Evolutionary conservation across 306 rosid species (phyloP).

Genomic region (Castanea crenata): DNA sequence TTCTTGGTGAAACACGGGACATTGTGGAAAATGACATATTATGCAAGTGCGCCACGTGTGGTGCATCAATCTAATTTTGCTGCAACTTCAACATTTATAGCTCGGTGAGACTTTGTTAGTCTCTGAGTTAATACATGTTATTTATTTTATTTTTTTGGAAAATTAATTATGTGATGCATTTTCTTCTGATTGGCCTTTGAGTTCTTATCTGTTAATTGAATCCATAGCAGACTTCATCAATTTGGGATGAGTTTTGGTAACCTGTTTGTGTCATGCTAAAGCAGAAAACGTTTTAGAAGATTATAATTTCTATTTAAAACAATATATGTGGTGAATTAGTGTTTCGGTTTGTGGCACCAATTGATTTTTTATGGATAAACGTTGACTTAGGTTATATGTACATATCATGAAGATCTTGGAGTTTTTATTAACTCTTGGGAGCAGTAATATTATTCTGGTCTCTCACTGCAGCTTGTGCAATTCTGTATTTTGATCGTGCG

Average conservation of each 20-base stretch:
- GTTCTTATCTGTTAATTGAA: background rate
- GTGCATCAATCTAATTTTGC: conserved; percentile 91
- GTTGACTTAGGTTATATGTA: background rate
- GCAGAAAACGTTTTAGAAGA: background rate
- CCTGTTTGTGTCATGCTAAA: background rate
- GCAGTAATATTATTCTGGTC: background rate
- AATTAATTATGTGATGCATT: background rate
- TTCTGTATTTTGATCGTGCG: background rate
- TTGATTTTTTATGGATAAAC: background rate
- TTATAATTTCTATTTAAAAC: background rate
- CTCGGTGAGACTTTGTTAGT: conserved; percentile 61
- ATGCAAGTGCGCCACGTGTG: conserved; percentile 80
- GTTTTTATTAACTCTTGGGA: background rate
- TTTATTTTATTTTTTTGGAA: background rate
- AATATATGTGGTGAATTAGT: background rate
- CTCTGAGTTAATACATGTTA: background rate
- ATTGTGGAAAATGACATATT: conserved; percentile 87
- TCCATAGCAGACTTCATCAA: too few species aligned
- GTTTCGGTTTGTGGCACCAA: background rate
- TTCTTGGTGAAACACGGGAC: conserved; percentile 95
- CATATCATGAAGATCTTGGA: background rate
- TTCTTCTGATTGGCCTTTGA: background rate
- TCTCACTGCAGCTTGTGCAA: background rate
- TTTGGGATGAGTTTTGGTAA: background rate
- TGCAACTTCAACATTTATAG: conserved; percentile 89